Conservation (phyloP, 768 basidiomycete genomes). For the Podaxis sp. region DNA sequence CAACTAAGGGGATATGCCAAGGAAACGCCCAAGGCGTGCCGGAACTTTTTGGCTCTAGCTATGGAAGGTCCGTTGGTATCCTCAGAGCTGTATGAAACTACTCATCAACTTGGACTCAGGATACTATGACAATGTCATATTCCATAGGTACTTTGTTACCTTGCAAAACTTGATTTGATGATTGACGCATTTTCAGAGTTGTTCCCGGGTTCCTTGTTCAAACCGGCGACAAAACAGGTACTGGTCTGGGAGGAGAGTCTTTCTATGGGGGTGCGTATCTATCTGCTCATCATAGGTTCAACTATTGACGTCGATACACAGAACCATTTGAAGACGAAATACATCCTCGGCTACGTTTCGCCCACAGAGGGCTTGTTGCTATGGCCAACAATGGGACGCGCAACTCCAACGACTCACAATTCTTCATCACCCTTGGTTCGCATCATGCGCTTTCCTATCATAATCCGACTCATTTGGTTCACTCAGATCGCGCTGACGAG, state of each 20-base stretch:
- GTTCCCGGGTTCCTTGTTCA: conserved; percentile 92
- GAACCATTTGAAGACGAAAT: conserved; percentile 95
- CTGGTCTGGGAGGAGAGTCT: conserved; percentile 89
- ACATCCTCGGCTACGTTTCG: conserved; percentile 84
- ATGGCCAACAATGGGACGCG: conserved; percentile 91
- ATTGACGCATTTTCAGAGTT: conserved; percentile 39
- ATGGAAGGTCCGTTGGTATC: conserved; percentile 72
- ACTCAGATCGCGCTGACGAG: conserved; percentile 84
- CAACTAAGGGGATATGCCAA: conserved; percentile 20
- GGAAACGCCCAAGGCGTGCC: conserved; percentile 93
- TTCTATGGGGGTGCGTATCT: conserved; percentile 74
- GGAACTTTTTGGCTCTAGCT: conserved; percentile 84
- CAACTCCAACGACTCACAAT: conserved; percentile 92
- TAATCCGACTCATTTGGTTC: neutral
- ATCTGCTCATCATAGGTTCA: neutral
- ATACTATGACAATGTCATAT: conserved; percentile 94
- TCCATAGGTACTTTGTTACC: conserved; percentile 62
- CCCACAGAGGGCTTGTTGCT: conserved; percentile 86
- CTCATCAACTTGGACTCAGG: conserved; percentile 41
- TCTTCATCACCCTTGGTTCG: conserved; percentile 87
- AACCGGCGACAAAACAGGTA: conserved; percentile 90
- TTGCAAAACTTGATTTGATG: neutral
- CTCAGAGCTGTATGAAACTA: conserved; percentile 13
- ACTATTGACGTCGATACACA: conserved; percentile 20
- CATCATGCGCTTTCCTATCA: conserved; percentile 5